phyloP scores from a whole-genome alignment of 495 filamentous ascomycete species.

The Talaromyces adpressus region DNA sequence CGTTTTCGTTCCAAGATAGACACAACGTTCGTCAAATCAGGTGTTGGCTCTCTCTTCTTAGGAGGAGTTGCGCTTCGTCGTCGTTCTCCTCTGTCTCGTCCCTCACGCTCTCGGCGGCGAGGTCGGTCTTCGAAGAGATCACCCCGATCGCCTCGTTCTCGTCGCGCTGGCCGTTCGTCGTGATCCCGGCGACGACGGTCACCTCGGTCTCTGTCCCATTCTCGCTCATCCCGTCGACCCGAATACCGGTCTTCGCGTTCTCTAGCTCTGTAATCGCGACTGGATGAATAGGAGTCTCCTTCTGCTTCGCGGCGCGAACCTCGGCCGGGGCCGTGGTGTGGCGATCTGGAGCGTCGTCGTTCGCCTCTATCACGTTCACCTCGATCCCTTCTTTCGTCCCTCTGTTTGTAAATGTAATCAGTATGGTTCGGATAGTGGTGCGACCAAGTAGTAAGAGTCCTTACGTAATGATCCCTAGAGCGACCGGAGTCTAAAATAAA shows the following conservation, averaged over 20 bases:
- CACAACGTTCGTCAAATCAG: conserved; percentile 80
- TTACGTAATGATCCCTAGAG: conserved; percentile 68
- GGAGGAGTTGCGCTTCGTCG: conserved; percentile 74
- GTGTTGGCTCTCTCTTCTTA: conserved; percentile 90
- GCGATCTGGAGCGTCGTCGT: conserved; percentile 69
- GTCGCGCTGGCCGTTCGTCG: conserved; percentile 47
- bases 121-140: conserved; percentile 61
- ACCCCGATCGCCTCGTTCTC: conserved; percentile 43
- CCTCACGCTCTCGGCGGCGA: conserved; percentile 46
- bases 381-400: conserved; percentile 40
- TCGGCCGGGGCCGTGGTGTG: conserved; percentile 53
- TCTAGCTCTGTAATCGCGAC: conserved; percentile 80
- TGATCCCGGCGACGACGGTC: conserved; percentile 54
- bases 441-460: conserved; percentile 15
- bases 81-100: conserved; percentile 45
- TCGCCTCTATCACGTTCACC: conserved; percentile 44
- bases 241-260: conserved; percentile 87
- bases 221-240: conserved; percentile 54
- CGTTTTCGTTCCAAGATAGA: conserved; percentile 77
- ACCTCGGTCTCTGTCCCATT: conserved; percentile 68
- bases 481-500: conserved; percentile 50
- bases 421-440: neutral
- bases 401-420: conserved; percentile 25
- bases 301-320: conserved; percentile 59
- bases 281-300: conserved; percentile 82